Base-by-base conservation (phyloP, 1,284 basidiomycete genomes). In the Rhodotorula sp. region DNA sequence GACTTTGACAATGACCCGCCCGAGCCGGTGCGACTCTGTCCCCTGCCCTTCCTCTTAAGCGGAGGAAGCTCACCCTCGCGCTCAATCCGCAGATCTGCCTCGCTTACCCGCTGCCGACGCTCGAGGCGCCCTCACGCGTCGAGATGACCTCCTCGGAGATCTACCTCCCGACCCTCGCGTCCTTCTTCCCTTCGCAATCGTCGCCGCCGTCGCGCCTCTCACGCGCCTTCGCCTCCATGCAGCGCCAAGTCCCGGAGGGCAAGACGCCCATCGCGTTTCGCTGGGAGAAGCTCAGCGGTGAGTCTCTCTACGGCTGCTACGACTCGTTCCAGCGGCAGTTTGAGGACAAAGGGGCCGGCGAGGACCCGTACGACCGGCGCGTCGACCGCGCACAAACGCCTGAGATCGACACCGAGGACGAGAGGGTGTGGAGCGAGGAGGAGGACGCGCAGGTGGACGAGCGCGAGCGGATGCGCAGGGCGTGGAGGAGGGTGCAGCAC, bases 131-230 rank as follows among this genome's bases (percentile, higher is more conserved):
- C 17, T 61, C 65, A 6, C 56, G 68, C 10, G 50, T 73, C 59
- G 72, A 73, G 53, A 61, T 64, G 41, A 67, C 65, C 50, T 67
- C 68, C 25, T 50, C 53, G 58, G 61, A 64, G 21, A 60, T 73
- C 41, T 70, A 46, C 48, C 25, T 70, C 8, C 69, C 68, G 9
- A 36, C 32, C 25, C 25, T 48, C 13, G 25, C 48, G 17, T 19
- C 22, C 9, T 37, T 57, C 50, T 34, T 54, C 46, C 12, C 25
- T 19, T 29, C 59, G 0, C 21, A 39, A 12, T 4, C 17, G 6
- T 32, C 46, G 50, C 22, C 53, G 46, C 12, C 25, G 15, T 27
- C 53, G 10, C 27, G 36, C 34, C 21, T 37, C 25, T 22, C 27
- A 34, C 27, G 34, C 34, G 36, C 25, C 12, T 37, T 61, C 29